A percentile compares a stretch with the other conserved stretches of the same genome.
Conservation (phyloP, 1,284 basidiomycete species). For the Heliocybe sulcata region DNA sequence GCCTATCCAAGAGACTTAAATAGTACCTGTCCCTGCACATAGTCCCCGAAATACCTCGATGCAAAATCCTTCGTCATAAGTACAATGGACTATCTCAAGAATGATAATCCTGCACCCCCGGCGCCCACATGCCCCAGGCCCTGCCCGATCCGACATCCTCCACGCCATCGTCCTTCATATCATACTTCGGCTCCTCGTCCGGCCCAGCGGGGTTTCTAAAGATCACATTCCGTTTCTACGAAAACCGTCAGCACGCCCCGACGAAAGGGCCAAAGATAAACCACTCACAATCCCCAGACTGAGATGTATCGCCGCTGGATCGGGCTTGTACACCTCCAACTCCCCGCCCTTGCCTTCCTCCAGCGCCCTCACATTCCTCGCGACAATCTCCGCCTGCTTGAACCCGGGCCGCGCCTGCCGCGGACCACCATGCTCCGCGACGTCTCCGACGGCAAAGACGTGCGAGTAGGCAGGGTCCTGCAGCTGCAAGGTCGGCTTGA, state of each 20-base stretch:
- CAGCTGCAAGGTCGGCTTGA: conserved; percentile 21
- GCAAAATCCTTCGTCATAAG: too few relatives aligned
- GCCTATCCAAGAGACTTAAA: too few relatives aligned
- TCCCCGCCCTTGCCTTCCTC: conserved; percentile 6
- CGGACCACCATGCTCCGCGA: conserved; percentile 32
- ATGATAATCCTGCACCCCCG: conserved; percentile 9
- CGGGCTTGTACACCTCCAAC: conserved; percentile 5
- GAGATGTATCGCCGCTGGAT: conserved; percentile 8
- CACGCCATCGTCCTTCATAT: conserved; percentile 7
- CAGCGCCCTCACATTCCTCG: conserved; percentile 18
- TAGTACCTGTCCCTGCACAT: too few relatives aligned
- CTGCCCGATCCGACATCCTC: conserved; percentile 1
- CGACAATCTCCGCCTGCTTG: conserved; percentile 17
- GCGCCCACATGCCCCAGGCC: conserved; percentile 9
- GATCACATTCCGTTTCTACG: conserved; percentile 6
- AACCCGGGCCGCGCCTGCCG: conserved; percentile 29
- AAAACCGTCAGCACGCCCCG: neutral
- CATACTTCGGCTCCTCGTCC: conserved; percentile 6
- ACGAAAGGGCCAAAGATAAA: neutral
- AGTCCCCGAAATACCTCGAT: too few relatives aligned
- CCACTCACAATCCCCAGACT: conserved; percentile 9
- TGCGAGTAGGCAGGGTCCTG: conserved; percentile 18
- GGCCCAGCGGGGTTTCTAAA: conserved; percentile 5
- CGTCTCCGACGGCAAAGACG: conserved; percentile 38
- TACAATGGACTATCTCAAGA: neutral